phyloP scores from a whole-genome alignment of 192 early-diverging fungal genomes.

The Backusella luteola region DNA sequence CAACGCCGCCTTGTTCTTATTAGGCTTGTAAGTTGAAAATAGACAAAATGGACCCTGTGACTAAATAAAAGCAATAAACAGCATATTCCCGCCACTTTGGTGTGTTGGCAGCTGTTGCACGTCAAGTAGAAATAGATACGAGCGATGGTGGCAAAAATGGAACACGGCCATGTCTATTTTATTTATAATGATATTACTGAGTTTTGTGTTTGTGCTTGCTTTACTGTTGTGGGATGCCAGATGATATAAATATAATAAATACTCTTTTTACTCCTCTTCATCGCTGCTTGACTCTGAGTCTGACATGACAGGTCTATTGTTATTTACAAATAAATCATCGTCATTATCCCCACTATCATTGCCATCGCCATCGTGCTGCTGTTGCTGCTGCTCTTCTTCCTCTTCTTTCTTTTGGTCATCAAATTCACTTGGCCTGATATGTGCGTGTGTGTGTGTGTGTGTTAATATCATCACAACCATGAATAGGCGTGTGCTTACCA shows the following conservation, averaged over 20 bases:
- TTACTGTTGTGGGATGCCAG: slow-evolving; percentile 5
- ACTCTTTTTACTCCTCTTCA: slow-evolving; percentile 9
- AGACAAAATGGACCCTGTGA: background rate
- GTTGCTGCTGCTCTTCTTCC: slow-evolving; percentile 17
- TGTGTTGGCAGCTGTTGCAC: background rate
- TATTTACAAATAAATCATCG: slow-evolving; percentile 61
- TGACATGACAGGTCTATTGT: slow-evolving; percentile 52
- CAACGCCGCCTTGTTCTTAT: slow-evolving; percentile 4
- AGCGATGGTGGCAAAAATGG: background rate
- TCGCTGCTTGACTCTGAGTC: slow-evolving; percentile 43
- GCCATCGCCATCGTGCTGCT: background rate
- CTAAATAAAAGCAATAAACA: background rate
- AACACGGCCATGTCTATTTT: slow-evolving; percentile 5
- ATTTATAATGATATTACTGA: slow-evolving; percentile 5
- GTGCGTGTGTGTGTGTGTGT: background rate
- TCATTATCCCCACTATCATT: slow-evolving; percentile 32
- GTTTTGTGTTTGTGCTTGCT: background rate
- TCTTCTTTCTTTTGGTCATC: slow-evolving; percentile 13
- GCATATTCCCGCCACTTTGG: slow-evolving; percentile 10
- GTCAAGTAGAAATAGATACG: background rate
- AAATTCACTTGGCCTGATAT: slow-evolving; percentile 28
- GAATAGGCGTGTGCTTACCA: slow-evolving; percentile 40
- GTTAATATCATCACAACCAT: background rate
- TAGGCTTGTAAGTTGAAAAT: background rate
- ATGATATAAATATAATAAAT: background rate